A percentile compares a stretch with the other conserved stretches of the same genome.
Conservation (phyloP, 768 basidiomycete species). For the Hydnum rufescens region DNA sequence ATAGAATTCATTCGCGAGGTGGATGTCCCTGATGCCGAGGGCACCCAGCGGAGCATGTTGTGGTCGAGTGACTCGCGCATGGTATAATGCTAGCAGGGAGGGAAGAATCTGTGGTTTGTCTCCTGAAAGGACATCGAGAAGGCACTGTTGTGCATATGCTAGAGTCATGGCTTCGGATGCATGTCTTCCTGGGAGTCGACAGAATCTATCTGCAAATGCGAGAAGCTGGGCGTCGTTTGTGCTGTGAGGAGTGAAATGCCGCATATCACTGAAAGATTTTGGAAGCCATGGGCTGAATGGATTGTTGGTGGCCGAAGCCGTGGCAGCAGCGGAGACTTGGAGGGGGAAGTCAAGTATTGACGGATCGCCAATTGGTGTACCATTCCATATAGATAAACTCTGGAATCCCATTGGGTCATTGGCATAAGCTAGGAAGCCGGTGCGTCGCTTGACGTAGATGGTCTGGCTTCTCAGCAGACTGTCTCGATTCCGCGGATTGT, state of each 20-base stretch:
- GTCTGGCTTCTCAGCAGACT: constrained; percentile 59
- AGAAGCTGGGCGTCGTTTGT: constrained; percentile 65
- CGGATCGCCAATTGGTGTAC: constrained; percentile 64
- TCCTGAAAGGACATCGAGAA: constrained; percentile 77
- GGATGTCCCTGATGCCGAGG: constrained; percentile 48
- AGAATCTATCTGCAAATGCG: constrained; percentile 63
- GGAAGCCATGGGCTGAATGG: constrained; percentile 14
- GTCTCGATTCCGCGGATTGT: constrained; percentile 44
- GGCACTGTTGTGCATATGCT: constrained; percentile 54
- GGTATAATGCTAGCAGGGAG: constrained; percentile 52
- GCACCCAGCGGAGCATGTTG: constrained; percentile 37
- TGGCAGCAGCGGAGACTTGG: constrained; percentile 25
- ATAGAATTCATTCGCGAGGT: constrained; percentile 60
- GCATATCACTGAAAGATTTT: constrained; percentile 28
- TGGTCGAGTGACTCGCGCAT: constrained; percentile 41
- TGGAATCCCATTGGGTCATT: constrained; percentile 88
- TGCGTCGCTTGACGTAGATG: constrained; percentile 77
- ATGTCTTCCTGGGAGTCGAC: constrained; percentile 31
- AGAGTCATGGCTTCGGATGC: constrained; percentile 32
- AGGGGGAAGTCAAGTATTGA: constrained; percentile 70
- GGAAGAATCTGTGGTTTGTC: constrained; percentile 71
- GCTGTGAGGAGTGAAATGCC: constrained; percentile 72
- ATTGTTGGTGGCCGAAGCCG: constrained; percentile 43
- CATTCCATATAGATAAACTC: constrained; percentile 75
- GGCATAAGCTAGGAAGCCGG: constrained; percentile 82